Evolutionary conservation across 495 filamentous ascomycete species (phyloP).

Genomic region (Penicillium longicatenatum): DNA sequence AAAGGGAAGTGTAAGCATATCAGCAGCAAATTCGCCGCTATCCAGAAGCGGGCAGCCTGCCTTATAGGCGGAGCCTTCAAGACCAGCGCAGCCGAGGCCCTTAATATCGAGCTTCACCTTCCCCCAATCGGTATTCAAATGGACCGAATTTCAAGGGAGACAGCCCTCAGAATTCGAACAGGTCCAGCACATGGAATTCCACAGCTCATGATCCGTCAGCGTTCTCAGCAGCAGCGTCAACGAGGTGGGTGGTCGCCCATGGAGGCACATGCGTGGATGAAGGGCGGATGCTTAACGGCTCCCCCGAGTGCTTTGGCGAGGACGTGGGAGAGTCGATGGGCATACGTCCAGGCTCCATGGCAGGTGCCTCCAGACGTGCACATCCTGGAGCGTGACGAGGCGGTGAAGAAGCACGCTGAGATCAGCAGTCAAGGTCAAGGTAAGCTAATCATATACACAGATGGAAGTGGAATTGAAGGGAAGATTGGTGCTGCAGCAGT

Average conservation of each 20-base stretch:
- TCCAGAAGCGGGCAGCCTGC: conserved; percentile 13
- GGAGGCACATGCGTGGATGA: too few relatives aligned
- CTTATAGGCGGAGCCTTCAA: conserved; percentile 18
- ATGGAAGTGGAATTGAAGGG: conserved; percentile 17
- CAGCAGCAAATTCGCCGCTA: not conserved
- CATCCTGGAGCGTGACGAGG: conserved; percentile 16
- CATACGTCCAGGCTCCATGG: conserved; percentile 21
- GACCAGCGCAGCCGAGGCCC: not conserved
- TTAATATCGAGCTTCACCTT: conserved; percentile 14
- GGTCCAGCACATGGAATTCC: not conserved
- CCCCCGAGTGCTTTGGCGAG: conserved; percentile 9
- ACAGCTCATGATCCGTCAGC: not conserved
- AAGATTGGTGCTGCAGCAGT: conserved; percentile 9
- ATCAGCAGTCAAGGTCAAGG: conserved; percentile 1
- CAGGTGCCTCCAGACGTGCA: conserved; percentile 13
- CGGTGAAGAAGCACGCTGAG: not conserved
- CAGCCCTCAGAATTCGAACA: not conserved
- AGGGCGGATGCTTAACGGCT: not conserved
- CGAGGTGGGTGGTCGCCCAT: too few relatives aligned
- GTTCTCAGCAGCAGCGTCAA: not conserved
- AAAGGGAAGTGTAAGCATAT: not conserved
- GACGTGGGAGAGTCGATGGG: conserved; percentile 19
- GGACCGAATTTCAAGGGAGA: not conserved
- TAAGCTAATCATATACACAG: conserved; percentile 9
- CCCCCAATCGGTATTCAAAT: not conserved